phyloP scores from a whole-genome alignment of 495 filamentous ascomycete genomes.

The Trichoderma gamsii region DNA sequence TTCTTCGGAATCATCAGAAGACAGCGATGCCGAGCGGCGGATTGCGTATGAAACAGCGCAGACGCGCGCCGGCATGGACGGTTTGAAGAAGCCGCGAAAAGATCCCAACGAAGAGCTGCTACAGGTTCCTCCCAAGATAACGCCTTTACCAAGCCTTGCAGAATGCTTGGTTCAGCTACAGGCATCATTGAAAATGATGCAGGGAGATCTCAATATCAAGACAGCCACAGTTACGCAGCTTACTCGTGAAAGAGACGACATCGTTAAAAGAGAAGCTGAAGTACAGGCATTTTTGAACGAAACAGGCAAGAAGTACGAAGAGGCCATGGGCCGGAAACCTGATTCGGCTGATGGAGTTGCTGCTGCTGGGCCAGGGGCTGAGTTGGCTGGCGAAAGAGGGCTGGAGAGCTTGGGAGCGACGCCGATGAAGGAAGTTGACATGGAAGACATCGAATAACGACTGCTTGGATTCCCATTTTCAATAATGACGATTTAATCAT shows the following conservation, averaged over 20 bases:
- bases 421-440: constrained; percentile 36
- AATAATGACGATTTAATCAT: constrained; percentile 15
- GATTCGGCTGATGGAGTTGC: not conserved
- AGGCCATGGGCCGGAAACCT: constrained; percentile 28
- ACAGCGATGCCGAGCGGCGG: constrained; percentile 71
- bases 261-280: constrained; percentile 67
- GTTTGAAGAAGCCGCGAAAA: constrained; percentile 37
- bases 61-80: constrained; percentile 72
- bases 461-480: not conserved
- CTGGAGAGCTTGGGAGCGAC: constrained; percentile 61
- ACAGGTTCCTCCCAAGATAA: constrained; percentile 47
- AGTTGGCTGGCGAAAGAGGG: constrained; percentile 38
- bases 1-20: constrained; percentile 54
- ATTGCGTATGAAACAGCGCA: constrained; percentile 88
- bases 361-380: constrained; percentile 19
- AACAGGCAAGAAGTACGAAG: constrained; percentile 67
- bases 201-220: constrained; percentile 48
- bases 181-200: constrained; percentile 48
- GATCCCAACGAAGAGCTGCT: constrained; percentile 13
- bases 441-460: constrained; percentile 22
- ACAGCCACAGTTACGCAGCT: constrained; percentile 55
- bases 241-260: constrained; percentile 41
- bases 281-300: constrained; percentile 77
- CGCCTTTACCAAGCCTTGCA: constrained; percentile 49
- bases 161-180: constrained; percentile 46